Percentiles rank a stretch among this genome's conserved stretches.
phyloP scores from a whole-genome alignment of 1,139 yeast species.

The Debaryomyces fabryi region DNA sequence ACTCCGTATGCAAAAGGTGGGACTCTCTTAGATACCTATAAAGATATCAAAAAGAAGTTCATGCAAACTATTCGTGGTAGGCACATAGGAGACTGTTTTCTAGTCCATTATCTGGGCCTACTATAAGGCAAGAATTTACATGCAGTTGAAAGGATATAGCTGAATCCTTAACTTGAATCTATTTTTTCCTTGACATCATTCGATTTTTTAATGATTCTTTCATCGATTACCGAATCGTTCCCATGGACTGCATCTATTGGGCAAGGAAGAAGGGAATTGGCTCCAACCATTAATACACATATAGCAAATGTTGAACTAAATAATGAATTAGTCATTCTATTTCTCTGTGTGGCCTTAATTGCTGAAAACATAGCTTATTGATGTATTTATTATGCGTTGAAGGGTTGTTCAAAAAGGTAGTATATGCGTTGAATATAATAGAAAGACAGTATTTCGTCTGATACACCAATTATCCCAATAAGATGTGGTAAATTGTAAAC shows the following conservation, averaged over 20 bases:
- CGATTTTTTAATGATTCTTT: slow-evolving; percentile 21
- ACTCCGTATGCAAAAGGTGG: not conserved
- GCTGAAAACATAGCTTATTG: slow-evolving; percentile 23
- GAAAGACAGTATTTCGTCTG: not conserved
- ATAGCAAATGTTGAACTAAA: slow-evolving; percentile 77
- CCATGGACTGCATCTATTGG: slow-evolving; percentile 60
- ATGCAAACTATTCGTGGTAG: not conserved
- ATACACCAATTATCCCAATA: not conserved
- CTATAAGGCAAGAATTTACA: not conserved
- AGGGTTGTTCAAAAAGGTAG: not conserved
- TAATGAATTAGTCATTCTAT: slow-evolving; percentile 61
- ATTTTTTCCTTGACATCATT: not conserved
- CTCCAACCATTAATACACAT: slow-evolving; percentile 69
- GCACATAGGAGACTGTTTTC: not conserved
- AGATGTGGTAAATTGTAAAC: not conserved
- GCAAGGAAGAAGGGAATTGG: slow-evolving; percentile 73
- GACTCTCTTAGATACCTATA: not conserved
- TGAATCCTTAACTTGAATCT: not conserved
- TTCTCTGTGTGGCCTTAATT: slow-evolving; percentile 59
- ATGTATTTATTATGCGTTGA: not conserved
- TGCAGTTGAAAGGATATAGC: not conserved
- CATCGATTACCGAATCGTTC: slow-evolving; percentile 44
- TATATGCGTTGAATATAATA: not conserved
- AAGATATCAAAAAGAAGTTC: not conserved
- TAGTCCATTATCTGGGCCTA: not conserved